Percentiles rank a stretch among this genome's conserved stretches.
These are phyloP conservation scores for Fomitopsis pinicola DNA, from an alignment of 1,284 basidiomycete species.

Conservation along the genomic window DNA sequence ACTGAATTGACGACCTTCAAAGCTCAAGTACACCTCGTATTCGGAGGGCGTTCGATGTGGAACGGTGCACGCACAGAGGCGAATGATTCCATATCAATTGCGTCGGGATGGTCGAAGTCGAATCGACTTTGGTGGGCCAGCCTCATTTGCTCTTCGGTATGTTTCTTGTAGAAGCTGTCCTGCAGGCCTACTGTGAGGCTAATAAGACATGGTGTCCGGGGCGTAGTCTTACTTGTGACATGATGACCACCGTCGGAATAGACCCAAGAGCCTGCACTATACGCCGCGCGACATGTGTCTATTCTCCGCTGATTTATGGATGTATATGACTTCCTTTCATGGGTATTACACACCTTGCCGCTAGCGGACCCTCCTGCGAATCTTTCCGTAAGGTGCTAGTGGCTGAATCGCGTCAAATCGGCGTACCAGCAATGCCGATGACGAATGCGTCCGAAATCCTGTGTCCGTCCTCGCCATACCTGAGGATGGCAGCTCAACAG, in stretches of 20 bases:
- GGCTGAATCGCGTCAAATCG: conserved; percentile 27
- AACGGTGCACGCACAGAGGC: conserved; percentile 52
- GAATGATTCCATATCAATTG: conserved; percentile 90
- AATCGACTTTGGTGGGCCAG: conserved; percentile 82
- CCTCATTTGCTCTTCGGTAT: conserved; percentile 73
- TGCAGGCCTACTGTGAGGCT: conserved; percentile 29
- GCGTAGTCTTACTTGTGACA: conserved; percentile 64
- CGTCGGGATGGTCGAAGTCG: conserved; percentile 93
- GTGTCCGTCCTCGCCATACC: conserved; percentile 74
- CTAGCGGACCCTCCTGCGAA: conserved; percentile 81
- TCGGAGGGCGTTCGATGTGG: neutral
- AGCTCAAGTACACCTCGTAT: conserved; percentile 14
- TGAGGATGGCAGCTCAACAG: conserved; percentile 24
- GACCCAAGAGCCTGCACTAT: conserved; percentile 80
- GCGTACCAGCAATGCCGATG: conserved; percentile 85
- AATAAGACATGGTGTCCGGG: neutral
- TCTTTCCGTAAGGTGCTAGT: conserved; percentile 5
- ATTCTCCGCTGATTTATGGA: conserved; percentile 5
- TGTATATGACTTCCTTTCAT: conserved; percentile 8
- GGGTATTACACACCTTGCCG: conserved; percentile 68
- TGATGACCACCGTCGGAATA: conserved; percentile 85
- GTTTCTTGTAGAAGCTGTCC: conserved; percentile 92
- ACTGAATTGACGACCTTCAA: conserved; percentile 41
- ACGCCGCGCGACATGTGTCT: conserved; percentile 91
- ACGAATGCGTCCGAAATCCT: conserved; percentile 80